These are phyloP conservation scores for Penicillium sp. DNA, from an alignment of 2,329 filamentous ascomycete species.

Conservation along the genomic window DNA sequence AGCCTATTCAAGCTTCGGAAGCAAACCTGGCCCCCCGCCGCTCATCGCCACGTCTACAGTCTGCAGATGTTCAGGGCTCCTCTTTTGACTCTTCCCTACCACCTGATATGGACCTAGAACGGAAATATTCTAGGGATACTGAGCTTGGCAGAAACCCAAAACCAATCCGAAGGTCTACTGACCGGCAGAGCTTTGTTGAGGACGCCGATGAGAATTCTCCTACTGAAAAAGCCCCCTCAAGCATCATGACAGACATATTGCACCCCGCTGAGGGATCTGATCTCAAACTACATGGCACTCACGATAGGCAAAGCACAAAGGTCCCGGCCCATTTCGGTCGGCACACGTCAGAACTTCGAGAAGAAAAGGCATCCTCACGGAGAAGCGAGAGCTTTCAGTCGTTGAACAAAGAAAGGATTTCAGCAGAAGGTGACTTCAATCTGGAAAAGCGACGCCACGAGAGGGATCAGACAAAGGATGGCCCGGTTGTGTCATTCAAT, in stretches of 20 bases:
- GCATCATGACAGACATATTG: not conserved
- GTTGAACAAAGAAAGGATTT: no score
- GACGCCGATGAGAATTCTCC: not conserved
- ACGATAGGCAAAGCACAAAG: not conserved
- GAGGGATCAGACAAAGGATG: no score
- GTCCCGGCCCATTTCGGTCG: not conserved
- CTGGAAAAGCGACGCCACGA: no score
- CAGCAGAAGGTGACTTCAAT: no score
- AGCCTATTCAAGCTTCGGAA: not conserved
- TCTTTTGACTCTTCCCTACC: not conserved
- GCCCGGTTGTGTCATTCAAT: no score
- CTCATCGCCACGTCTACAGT: not conserved
- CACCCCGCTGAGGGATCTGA: not conserved
- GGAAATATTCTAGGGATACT: not conserved
- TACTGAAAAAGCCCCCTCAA: not conserved
- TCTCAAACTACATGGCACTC: not conserved
- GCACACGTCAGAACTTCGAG: not conserved
- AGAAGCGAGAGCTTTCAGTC: no score
- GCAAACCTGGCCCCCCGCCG: not conserved
- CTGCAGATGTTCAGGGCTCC: not conserved
- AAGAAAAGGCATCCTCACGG: no score
- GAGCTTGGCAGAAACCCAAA: not conserved
- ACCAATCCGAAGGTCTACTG: not conserved
- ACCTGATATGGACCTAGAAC: not conserved
- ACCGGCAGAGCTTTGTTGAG: conserved; percentile 3